Evolutionary conservation across 768 basidiomycete species (phyloP).

Genomic region (Pulveroboletus ravenelii): DNA sequence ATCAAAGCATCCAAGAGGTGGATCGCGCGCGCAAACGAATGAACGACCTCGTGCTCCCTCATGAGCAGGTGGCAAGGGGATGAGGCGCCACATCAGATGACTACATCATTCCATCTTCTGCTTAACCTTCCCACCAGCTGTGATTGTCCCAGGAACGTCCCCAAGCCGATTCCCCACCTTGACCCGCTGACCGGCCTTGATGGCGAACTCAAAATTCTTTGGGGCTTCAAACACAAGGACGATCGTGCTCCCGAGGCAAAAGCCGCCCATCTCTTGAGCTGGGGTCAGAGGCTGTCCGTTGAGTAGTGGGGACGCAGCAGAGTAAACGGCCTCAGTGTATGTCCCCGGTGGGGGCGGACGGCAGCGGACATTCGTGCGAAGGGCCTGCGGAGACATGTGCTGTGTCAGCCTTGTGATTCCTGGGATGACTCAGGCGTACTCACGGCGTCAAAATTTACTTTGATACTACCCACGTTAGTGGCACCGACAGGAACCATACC

Average conservation of each 20-base stretch:
- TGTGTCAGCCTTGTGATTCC: background rate
- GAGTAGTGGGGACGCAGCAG: constrained; percentile 74
- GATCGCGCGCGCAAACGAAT: no score
- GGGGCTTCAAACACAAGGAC: constrained; percentile 98
- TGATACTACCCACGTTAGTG: constrained; percentile 96
- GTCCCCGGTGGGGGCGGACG: constrained; percentile 74
- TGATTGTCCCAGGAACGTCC: constrained; percentile 33
- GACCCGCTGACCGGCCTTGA: constrained; percentile 77
- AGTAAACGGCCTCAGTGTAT: constrained; percentile 90
- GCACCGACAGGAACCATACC: constrained; percentile 97
- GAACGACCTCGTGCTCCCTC: no score
- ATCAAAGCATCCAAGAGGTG: no score
- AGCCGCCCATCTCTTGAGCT: constrained; percentile 97
- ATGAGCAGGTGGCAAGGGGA: no score
- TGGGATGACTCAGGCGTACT: constrained; percentile 2
- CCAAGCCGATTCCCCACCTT: constrained; percentile 84
- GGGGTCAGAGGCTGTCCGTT: constrained; percentile 82
- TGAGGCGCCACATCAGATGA: no score
- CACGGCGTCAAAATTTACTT: constrained; percentile 90
- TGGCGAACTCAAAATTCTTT: constrained; percentile 67
- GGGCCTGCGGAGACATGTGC: constrained; percentile 41
- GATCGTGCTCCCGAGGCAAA: constrained; percentile 91
- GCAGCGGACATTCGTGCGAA: constrained; percentile 85
- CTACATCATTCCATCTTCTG: constrained; percentile 29
- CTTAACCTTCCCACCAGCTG: constrained; percentile 27